phyloP scores from a whole-genome alignment of 169 alveolate genomes.

The Fabrea salina region DNA sequence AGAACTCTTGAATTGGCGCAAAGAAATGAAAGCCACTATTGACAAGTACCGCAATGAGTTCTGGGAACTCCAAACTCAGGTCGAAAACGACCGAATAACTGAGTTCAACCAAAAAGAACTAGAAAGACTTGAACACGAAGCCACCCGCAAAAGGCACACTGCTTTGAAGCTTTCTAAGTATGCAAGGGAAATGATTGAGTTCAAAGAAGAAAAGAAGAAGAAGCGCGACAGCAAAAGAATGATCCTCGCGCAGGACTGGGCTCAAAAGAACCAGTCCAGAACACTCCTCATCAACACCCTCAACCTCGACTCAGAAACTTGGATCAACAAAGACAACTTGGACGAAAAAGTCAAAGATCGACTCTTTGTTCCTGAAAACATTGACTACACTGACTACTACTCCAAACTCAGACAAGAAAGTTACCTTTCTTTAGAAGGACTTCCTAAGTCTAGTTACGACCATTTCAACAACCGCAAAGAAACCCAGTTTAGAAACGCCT shows the following conservation, averaged over 20 bases:
- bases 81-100: conserved; percentile 7
- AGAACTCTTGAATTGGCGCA: background rate
- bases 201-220: background rate
- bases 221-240: background rate
- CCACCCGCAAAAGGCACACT: background rate
- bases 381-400: background rate
- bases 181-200: background rate
- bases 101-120: background rate
- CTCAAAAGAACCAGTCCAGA: background rate
- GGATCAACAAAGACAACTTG: conserved; percentile 13
- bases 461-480: conserved; percentile 4
- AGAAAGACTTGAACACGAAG: background rate
- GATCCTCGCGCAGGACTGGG: background rate
- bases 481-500: background rate
- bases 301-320: background rate
- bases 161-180: background rate
- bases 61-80: conserved; percentile 24
- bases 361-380: conserved; percentile 7
- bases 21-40: background rate
- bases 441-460: background rate
- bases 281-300: background rate
- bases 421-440: background rate
- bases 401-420: background rate
- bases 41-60: conserved; percentile 1
- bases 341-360: background rate